Evolutionary conservation across 306 rosid genomes (phyloP).

Genomic region (Dalbergia oliveri): DNA sequence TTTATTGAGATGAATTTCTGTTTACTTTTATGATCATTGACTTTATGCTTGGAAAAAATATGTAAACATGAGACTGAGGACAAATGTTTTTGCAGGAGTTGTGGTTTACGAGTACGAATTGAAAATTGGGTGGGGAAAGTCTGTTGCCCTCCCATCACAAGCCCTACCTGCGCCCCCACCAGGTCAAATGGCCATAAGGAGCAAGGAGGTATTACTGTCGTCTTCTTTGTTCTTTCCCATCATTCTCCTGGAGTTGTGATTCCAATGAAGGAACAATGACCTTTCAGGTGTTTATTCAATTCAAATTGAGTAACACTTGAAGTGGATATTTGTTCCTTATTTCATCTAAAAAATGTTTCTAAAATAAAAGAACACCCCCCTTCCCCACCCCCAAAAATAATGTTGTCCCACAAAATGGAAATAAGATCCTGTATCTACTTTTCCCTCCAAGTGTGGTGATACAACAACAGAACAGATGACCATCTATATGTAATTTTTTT

Average conservation of each 20-base stretch:
- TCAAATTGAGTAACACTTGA: not conserved
- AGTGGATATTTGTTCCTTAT: constrained; percentile 11
- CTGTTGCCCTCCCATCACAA: constrained; percentile 98
- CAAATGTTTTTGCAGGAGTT: constrained; percentile 75
- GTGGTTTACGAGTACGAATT: constrained; percentile 97
- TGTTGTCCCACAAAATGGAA: too few species aligned
- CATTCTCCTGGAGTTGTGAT: not conserved
- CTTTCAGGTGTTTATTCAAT: constrained; percentile 18
- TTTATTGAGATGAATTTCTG: not conserved
- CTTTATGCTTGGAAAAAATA: constrained; percentile 32
- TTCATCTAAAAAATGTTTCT: not conserved
- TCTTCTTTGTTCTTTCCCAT: not conserved
- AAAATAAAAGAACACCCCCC: too few species aligned
- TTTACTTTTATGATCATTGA: constrained; percentile 19
- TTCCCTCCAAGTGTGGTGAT: not conserved
- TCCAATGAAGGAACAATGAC: constrained; percentile 19
- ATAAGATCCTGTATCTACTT: not conserved
- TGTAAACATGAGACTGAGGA: constrained; percentile 38
- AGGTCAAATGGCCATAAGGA: constrained; percentile 99
- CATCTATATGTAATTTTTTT: not conserved
- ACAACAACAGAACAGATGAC: constrained; percentile 15
- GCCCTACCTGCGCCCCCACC: constrained; percentile 99
- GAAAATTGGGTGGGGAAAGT: constrained; percentile 99
- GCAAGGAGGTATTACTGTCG: constrained; percentile 81
- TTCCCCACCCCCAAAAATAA: too few species aligned